Conservation (phyloP, 257 asterid genomes). For the Coffea eugenioides region DNA sequence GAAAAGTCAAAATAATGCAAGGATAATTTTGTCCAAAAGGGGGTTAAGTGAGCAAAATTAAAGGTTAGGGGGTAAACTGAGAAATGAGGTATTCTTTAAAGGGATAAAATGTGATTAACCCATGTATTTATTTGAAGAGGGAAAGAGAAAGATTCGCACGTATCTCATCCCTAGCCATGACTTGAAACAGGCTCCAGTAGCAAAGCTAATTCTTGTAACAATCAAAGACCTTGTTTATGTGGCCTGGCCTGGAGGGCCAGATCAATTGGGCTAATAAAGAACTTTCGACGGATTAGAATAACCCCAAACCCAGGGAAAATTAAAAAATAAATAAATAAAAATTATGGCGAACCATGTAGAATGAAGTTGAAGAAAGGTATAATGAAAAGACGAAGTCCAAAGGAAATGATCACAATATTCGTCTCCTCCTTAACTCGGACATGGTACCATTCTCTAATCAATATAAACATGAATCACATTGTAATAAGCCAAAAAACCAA, state of each 20-base stretch:
- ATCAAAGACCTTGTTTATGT: neutral
- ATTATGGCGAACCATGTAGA: neutral
- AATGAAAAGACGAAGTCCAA: slow-evolving; percentile 22
- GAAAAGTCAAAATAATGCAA: too few species aligned
- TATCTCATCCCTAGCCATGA: neutral
- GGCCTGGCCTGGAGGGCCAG: neutral
- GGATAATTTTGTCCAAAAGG: too few species aligned
- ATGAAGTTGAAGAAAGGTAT: slow-evolving; percentile 52
- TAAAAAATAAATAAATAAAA: neutral
- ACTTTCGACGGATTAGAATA: neutral
- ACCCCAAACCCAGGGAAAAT: neutral
- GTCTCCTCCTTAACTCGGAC: slow-evolving; percentile 27
- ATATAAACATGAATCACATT: slow-evolving; percentile 10
- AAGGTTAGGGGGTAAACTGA: too few species aligned
- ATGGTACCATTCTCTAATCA: slow-evolving; percentile 13
- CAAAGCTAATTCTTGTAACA: neutral
- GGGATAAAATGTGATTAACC: too few species aligned
- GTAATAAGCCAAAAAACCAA: slow-evolving; percentile 16
- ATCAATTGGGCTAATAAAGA: neutral
- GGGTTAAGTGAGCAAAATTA: too few species aligned
- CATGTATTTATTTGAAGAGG: too few species aligned
- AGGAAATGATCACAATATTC: slow-evolving; percentile 36
- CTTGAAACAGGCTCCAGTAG: neutral
- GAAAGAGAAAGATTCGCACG: neutral
- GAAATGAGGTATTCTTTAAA: too few species aligned